phyloP scores from a whole-genome alignment of 2,329 filamentous ascomycete genomes.

The Sclerotinia nivalis region DNA sequence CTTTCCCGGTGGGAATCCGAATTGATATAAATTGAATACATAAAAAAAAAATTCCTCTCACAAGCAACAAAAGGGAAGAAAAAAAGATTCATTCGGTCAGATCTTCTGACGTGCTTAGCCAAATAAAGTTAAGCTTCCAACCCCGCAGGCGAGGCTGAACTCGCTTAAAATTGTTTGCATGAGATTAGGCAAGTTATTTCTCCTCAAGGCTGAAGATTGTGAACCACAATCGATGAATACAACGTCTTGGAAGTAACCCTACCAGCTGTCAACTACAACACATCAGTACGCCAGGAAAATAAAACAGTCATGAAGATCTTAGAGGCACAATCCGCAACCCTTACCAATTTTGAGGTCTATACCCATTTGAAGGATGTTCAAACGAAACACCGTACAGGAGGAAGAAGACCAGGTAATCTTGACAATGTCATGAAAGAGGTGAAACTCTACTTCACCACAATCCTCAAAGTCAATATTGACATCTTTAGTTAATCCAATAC shows the following conservation, averaged over 20 bases:
- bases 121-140: slow-evolving; percentile 10
- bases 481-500: slow-evolving; percentile 60
- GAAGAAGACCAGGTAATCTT: slow-evolving; percentile 27
- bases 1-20: neutral
- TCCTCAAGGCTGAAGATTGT: slow-evolving; percentile 26
- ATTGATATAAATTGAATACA: neutral
- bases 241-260: slow-evolving; percentile 6
- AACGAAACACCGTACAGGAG: slow-evolving; percentile 27
- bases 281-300: neutral
- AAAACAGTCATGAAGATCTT: slow-evolving; percentile 60
- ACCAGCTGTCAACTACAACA: neutral
- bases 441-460: slow-evolving; percentile 31
- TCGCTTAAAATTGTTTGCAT: slow-evolving; percentile 21
- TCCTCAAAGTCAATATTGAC: neutral
- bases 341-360: slow-evolving; percentile 75
- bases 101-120: slow-evolving; percentile 22
- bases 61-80: slow-evolving; percentile 5
- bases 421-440: slow-evolving; percentile 64
- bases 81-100: slow-evolving; percentile 8
- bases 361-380: slow-evolving; percentile 61
- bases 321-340: slow-evolving; percentile 66
- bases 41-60: slow-evolving; percentile 4
- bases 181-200: slow-evolving; percentile 21
- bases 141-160: slow-evolving; percentile 21
- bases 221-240: slow-evolving; percentile 10